Percentiles rank a stretch among this genome's conserved stretches.
Conservation (phyloP, 352 stramenopile species). For the Pythium angustatum region DNA sequence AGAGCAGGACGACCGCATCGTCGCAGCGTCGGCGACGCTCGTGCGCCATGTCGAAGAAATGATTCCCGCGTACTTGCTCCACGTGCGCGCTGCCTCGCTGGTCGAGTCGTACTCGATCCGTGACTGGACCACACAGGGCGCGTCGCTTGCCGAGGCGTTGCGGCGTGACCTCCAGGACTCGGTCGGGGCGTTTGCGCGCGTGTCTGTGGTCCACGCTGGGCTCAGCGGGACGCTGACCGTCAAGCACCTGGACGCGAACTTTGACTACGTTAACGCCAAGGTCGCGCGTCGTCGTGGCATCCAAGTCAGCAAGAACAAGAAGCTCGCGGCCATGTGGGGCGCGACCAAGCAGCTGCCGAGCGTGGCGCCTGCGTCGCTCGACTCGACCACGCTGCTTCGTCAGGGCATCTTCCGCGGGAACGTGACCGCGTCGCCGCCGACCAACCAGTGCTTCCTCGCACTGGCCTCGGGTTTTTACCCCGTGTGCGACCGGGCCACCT, state of each 20-base stretch:
- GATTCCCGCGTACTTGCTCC: constrained; percentile 1
- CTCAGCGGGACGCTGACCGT: background rate
- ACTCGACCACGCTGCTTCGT: background rate
- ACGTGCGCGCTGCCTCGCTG: background rate
- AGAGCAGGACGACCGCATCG: constrained; percentile 2
- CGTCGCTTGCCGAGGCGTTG: background rate
- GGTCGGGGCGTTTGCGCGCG: constrained; percentile 1
- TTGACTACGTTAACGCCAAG: constrained; percentile 4
- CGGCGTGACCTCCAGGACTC: background rate
- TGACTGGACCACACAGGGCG: constrained; percentile 1
- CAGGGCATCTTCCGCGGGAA: constrained; percentile 5
- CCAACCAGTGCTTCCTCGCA: background rate
- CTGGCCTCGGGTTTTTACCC: constrained; percentile 1
- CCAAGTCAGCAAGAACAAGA: constrained; percentile 9
- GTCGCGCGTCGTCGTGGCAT: background rate
- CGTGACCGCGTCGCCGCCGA: background rate
- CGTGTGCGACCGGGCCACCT: constrained; percentile 1
- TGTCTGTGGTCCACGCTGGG: background rate
- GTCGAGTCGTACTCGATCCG: constrained; percentile 1
- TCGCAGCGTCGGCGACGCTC: background rate
- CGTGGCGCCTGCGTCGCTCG: background rate
- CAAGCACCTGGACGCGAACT: background rate
- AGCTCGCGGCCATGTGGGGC: constrained; percentile 4
- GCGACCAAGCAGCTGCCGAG: background rate
- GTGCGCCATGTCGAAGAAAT: constrained; percentile 2